Conservation (phyloP, 108 stramenopile genomes). For the Craspedostauros australis region DNA sequence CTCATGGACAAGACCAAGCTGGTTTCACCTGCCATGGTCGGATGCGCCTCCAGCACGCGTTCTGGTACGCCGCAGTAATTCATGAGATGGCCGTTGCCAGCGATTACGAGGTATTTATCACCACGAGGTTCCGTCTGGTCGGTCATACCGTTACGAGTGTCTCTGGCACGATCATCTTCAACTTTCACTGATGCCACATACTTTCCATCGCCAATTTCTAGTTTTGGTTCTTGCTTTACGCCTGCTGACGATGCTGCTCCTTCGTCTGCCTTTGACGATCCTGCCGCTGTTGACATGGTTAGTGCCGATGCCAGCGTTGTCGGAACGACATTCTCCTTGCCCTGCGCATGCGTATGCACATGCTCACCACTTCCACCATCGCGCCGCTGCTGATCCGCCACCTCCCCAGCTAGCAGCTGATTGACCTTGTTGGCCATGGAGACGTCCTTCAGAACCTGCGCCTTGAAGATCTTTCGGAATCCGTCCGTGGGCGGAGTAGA, state of each 20-base stretch:
- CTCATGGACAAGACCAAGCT: slow-evolving; percentile 26
- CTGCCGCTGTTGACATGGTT: no score
- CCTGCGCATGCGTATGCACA: no score
- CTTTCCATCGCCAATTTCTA: background rate
- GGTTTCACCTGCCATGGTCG: slow-evolving; percentile 14
- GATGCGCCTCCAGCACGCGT: slow-evolving; percentile 28
- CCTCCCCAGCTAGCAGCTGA: slow-evolving; percentile 3
- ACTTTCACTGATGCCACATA: no score
- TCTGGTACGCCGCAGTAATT: slow-evolving; percentile 43
- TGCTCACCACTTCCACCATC: slow-evolving; percentile 2
- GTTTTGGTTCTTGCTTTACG: background rate
- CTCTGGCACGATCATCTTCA: no score
- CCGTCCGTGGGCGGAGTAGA: slow-evolving; percentile 19
- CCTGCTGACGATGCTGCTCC: no score
- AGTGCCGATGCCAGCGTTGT: no score
- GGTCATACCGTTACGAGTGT: no score
- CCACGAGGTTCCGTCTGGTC: no score
- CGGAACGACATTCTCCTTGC: no score
- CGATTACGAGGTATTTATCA: slow-evolving; percentile 35
- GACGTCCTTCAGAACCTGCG: slow-evolving; percentile 68
- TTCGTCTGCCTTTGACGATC: no score
- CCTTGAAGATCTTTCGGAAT: slow-evolving; percentile 47
- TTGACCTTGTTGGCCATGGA: slow-evolving; percentile 58
- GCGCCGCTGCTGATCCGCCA: slow-evolving; percentile 3
- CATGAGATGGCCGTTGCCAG: slow-evolving; percentile 36